These are phyloP conservation scores for Xerocomellus intermedius DNA, from an alignment of 768 basidiomycete genomes.

Conservation along the genomic window DNA sequence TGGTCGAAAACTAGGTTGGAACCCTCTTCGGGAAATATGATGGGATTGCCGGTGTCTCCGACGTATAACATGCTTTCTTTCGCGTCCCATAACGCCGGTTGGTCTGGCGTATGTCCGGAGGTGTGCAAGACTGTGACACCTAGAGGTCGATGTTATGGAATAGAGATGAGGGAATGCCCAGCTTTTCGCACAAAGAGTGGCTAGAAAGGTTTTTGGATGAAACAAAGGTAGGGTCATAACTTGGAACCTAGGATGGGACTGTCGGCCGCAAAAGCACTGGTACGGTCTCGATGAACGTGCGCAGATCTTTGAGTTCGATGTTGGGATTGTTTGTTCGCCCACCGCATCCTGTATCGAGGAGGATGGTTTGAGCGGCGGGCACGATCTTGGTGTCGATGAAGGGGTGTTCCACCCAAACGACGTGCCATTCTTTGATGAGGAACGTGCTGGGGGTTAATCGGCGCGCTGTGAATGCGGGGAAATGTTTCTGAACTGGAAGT, in stretches of 20 bases:
- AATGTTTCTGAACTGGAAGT: neutral
- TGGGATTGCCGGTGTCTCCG: slow-evolving; percentile 52
- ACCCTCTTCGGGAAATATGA: slow-evolving; percentile 55
- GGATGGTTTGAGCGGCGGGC: slow-evolving; percentile 38
- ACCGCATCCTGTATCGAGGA: slow-evolving; percentile 58
- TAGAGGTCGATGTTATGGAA: slow-evolving; percentile 30
- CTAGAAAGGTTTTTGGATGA: slow-evolving; percentile 39
- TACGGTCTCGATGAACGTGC: slow-evolving; percentile 50
- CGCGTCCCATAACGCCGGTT: slow-evolving; percentile 52
- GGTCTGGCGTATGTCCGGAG: slow-evolving; percentile 59
- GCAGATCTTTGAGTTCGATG: slow-evolving; percentile 42
- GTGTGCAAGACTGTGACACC: slow-evolving; percentile 50
- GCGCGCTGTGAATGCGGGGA: slow-evolving; percentile 35
- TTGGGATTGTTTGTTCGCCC: slow-evolving; percentile 42
- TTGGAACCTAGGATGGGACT: slow-evolving; percentile 49
- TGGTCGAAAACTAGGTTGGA: slow-evolving; percentile 46
- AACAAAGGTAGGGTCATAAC: slow-evolving; percentile 45
- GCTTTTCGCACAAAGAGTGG: slow-evolving; percentile 45
- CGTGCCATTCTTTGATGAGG: slow-evolving; percentile 51
- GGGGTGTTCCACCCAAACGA: slow-evolving; percentile 50
- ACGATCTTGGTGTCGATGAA: slow-evolving; percentile 53
- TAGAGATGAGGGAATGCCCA: slow-evolving; percentile 43
- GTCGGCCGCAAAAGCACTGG: slow-evolving; percentile 46
- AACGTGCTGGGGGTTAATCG: slow-evolving; percentile 37
- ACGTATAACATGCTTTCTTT: slow-evolving; percentile 53